Percentiles rank a stretch among this genome's conserved stretches.
phyloP scores from a whole-genome alignment of 2,329 filamentous ascomycete genomes.

The Claviceps maximensis region DNA sequence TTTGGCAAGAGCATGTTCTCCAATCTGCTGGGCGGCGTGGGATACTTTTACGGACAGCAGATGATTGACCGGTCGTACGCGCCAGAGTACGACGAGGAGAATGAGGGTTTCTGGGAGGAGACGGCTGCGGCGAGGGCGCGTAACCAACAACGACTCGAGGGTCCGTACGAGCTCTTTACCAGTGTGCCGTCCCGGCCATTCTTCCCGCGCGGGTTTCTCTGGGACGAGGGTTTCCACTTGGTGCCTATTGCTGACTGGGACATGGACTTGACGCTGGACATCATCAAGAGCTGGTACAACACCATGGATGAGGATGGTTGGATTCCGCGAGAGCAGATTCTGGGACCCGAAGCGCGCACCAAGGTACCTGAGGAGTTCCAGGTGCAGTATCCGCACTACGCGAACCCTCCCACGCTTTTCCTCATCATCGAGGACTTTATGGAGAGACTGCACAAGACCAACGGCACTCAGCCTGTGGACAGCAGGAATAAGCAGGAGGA shows the following conservation, averaged over 20 bases:
- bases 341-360: conserved; percentile 80
- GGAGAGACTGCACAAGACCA: conserved; percentile 53
- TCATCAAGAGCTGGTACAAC: conserved; percentile 90
- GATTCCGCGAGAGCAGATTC: conserved; percentile 93
- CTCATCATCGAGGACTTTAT: conserved; percentile 76
- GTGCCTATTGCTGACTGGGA: conserved; percentile 91
- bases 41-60: conserved; percentile 84
- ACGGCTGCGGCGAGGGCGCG: conserved; percentile 64
- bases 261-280: conserved; percentile 71
- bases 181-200: conserved; percentile 87
- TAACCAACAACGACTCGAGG: conserved; percentile 57
- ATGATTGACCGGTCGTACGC: conserved; percentile 84
- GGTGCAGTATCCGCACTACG: conserved; percentile 91
- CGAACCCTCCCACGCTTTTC: conserved; percentile 91
- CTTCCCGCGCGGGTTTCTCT: conserved; percentile 91
- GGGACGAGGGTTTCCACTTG: conserved; percentile 96
- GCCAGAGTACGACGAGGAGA: conserved; percentile 88
- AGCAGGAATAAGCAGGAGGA: conserved; percentile 23
- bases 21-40: conserved; percentile 85
- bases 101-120: conserved; percentile 92
- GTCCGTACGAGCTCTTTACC: conserved; percentile 80
- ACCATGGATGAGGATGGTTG: conserved; percentile 95
- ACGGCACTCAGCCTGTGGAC: conserved; percentile 23
- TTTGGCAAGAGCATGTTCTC: conserved; percentile 90
- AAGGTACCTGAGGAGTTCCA: conserved; percentile 92